These are phyloP conservation scores for Phytophthora cactorum DNA, from an alignment of 352 stramenopile genomes.

Conservation along the genomic window DNA sequence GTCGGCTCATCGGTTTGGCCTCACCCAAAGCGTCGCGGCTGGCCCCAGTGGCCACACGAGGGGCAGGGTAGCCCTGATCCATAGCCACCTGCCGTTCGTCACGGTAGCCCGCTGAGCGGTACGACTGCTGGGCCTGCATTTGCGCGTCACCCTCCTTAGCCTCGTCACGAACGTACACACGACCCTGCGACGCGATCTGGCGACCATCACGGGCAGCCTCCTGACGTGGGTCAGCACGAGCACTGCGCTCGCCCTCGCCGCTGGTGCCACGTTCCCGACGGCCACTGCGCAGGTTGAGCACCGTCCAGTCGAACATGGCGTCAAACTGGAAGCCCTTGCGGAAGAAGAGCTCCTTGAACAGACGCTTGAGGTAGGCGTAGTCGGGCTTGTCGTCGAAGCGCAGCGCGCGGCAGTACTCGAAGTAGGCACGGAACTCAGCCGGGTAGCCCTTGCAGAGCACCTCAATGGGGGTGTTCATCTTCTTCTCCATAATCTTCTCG, in stretches of 20 bases:
- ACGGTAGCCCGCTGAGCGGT: conserved; percentile 57
- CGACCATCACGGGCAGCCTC: conserved; percentile 52
- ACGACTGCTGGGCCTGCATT: conserved; percentile 53
- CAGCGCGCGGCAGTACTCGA: conserved; percentile 92
- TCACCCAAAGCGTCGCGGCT: conserved; percentile 66
- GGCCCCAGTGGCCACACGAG: conserved; percentile 66
- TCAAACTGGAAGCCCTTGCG: conserved; percentile 99
- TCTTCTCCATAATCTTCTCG: conserved; percentile 99
- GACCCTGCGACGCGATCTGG: conserved; percentile 61
- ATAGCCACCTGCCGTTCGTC: conserved; percentile 58
- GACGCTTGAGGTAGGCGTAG: conserved; percentile 92
- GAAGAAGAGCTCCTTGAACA: conserved; percentile 99
- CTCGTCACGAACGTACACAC: conserved; percentile 73
- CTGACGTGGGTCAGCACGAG: conserved; percentile 64
- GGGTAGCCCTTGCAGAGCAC: conserved; percentile 95
- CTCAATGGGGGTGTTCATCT: conserved; percentile 95
- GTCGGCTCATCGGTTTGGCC: conserved; percentile 74
- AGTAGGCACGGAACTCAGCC: conserved; percentile 97
- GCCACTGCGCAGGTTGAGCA: conserved; percentile 88
- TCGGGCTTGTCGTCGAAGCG: conserved; percentile 91
- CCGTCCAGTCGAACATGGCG: conserved; percentile 99
- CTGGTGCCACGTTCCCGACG: conserved; percentile 68
- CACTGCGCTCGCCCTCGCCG: conserved; percentile 69
- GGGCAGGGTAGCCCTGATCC: conserved; percentile 63
- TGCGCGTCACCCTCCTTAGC: conserved; percentile 65